A percentile compares a stretch with the other conserved stretches of the same genome.
These are phyloP conservation scores for Collybiopsis luxurians DNA, from an alignment of 768 basidiomycete species.

Conservation along the genomic window DNA sequence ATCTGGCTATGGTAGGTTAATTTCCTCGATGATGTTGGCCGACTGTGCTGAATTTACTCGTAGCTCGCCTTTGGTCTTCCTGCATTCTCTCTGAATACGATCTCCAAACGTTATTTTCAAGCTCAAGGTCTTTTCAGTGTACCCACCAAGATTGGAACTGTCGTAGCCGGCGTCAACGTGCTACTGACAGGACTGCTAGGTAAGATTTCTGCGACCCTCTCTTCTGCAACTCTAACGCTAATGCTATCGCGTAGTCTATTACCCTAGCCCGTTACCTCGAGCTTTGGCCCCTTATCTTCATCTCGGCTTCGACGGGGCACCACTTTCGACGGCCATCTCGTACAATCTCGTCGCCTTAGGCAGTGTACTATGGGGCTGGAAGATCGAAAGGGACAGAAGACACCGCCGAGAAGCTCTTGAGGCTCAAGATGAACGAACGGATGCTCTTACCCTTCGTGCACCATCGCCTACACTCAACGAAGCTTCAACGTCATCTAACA, in stretches of 20 bases:
- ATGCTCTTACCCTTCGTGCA: too few relatives aligned
- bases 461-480: neutral
- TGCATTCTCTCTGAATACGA: constrained; percentile 56
- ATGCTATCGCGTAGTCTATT: constrained; percentile 79
- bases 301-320: constrained; percentile 90
- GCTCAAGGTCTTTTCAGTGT: constrained; percentile 69
- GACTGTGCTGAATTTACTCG: neutral
- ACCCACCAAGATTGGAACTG: constrained; percentile 78
- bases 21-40: constrained; percentile 18
- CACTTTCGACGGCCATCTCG: constrained; percentile 83
- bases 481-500: neutral
- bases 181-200: neutral
- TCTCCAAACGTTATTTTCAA: constrained; percentile 7
- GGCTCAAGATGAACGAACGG: neutral
- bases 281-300: constrained; percentile 35
- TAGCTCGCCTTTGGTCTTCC: neutral
- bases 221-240: too few relatives aligned
- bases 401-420: neutral
- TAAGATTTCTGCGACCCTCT: constrained; percentile 65
- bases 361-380: neutral
- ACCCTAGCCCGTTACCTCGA: constrained; percentile 42
- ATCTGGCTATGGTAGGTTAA: constrained; percentile 57
- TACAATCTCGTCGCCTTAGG: constrained; percentile 73
- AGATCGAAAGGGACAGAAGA: neutral
- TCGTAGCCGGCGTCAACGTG: constrained; percentile 85